Conservation (phyloP, 495 filamentous ascomycete species). For the Aspergillus cristatus region DNA sequence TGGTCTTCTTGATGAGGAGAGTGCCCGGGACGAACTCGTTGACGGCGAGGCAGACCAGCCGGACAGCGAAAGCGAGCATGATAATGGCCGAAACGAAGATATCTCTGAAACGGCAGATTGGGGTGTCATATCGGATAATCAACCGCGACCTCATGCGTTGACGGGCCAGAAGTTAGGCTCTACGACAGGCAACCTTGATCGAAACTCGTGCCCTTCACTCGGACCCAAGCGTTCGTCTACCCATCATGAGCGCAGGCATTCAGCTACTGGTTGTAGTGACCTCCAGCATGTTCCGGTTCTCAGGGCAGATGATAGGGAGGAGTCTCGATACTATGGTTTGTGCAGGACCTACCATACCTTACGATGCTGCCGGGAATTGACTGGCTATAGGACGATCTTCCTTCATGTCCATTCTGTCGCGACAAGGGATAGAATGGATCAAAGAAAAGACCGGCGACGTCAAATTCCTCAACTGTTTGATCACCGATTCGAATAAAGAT, state of each 20-base stretch:
- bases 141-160: neutral
- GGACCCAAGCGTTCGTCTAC: conserved; percentile 10
- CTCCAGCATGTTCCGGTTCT: conserved; percentile 37
- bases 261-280: conserved; percentile 31
- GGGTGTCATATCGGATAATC: neutral
- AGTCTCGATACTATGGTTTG: conserved; percentile 86
- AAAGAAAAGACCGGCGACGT: conserved; percentile 88
- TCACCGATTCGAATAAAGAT: conserved; percentile 60
- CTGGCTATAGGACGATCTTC: conserved; percentile 66
- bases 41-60: conserved; percentile 36
- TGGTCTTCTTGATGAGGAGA: conserved; percentile 69
- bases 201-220: conserved; percentile 5
- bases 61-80: conserved; percentile 40
- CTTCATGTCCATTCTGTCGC: conserved; percentile 88
- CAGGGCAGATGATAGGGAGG: conserved; percentile 68
- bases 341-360: neutral
- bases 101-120: too few species aligned
- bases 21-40: conserved; percentile 57
- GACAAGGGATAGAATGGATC: conserved; percentile 94
- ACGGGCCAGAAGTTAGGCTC: too few species aligned
- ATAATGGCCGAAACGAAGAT: too few species aligned
- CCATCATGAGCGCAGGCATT: conserved; percentile 10
- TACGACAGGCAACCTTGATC: neutral
- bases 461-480: conserved; percentile 80
- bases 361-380: conserved; percentile 4